A percentile compares a stretch with the other conserved stretches of the same genome.
phyloP scores from a whole-genome alignment of 2,329 filamentous ascomycete genomes.

The Botrytis galanthina region DNA sequence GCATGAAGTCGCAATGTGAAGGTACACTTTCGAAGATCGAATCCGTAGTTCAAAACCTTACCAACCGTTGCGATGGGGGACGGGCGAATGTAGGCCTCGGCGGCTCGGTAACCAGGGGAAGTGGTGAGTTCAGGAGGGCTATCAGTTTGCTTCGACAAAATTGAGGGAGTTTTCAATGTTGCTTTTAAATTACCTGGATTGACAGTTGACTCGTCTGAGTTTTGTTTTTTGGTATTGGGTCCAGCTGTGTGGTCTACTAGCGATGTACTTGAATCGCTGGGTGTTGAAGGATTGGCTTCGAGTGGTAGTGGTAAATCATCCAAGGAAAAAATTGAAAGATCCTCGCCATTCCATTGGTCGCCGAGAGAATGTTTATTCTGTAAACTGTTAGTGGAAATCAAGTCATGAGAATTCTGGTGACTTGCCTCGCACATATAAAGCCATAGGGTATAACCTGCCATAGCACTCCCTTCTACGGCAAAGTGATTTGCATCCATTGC shows the following conservation, averaged over 20 bases:
- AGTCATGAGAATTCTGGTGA: constrained; percentile 8
- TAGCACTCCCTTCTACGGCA: constrained; percentile 77
- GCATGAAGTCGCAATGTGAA: constrained; percentile 73
- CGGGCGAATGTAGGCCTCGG: constrained; percentile 89
- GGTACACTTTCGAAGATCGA: constrained; percentile 75
- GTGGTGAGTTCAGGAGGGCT: constrained; percentile 58
- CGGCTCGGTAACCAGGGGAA: constrained; percentile 76
- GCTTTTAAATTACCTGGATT: constrained; percentile 74
- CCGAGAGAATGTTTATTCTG: constrained; percentile 85
- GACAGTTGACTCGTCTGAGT: constrained; percentile 57
- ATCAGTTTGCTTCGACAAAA: constrained; percentile 56
- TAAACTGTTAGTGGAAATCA: constrained; percentile 26
- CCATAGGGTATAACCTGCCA: constrained; percentile 89
- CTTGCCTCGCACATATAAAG: constrained; percentile 71
- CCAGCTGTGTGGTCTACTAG: constrained; percentile 42
- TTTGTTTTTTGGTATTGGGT: constrained; percentile 41
- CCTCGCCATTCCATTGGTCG: constrained; percentile 97
- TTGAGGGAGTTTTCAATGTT: constrained; percentile 65
- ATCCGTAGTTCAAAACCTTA: constrained; percentile 67
- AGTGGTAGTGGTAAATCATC: constrained; percentile 69
- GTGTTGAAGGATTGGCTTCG: constrained; percentile 48
- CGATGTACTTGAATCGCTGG: constrained; percentile 49
- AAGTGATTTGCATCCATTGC: constrained; percentile 97
- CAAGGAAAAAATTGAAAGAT: constrained; percentile 82
- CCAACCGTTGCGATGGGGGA: constrained; percentile 75